These are phyloP conservation scores for Brasilioporus rufonigricans DNA, from an alignment of 768 basidiomycete genomes.

Conservation along the genomic window DNA sequence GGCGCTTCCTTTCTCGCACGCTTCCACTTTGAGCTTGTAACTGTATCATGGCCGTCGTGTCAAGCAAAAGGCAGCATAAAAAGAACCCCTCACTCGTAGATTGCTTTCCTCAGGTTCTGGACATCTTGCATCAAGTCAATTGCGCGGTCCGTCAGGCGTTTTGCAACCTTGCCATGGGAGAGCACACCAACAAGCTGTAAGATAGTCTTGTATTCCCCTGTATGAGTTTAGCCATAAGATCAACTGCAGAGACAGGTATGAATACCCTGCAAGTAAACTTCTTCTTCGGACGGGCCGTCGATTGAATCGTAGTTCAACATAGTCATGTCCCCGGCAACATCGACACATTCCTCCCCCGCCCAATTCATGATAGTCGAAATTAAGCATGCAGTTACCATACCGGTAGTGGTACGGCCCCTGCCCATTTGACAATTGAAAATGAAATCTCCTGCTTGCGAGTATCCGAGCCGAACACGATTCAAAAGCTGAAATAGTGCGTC, in stretches of 20 bases:
- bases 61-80: not conserved
- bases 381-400: constrained; percentile 88
- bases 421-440: constrained; percentile 99
- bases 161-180: constrained; percentile 89
- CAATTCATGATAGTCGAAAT: constrained; percentile 74
- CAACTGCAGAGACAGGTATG: not conserved
- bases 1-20: constrained; percentile 70
- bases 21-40: constrained; percentile 88
- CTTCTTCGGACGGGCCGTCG: constrained; percentile 84
- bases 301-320: constrained; percentile 61
- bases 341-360: constrained; percentile 43
- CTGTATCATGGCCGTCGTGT: constrained; percentile 39
- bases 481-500: constrained; percentile 79
- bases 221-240: not conserved
- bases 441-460: constrained; percentile 68
- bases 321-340: constrained; percentile 35
- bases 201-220: constrained; percentile 97
- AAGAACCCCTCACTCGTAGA: constrained; percentile 73
- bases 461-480: constrained; percentile 60
- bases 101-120: constrained; percentile 92
- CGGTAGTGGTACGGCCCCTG: constrained; percentile 87
- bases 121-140: constrained; percentile 95
- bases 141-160: constrained; percentile 82
- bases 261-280: constrained; percentile 82
- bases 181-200: constrained; percentile 91